A percentile compares a stretch with the other conserved stretches of the same genome.
Conservation (phyloP, 805 yeast species). For the Suhomyces sp. region DNA sequence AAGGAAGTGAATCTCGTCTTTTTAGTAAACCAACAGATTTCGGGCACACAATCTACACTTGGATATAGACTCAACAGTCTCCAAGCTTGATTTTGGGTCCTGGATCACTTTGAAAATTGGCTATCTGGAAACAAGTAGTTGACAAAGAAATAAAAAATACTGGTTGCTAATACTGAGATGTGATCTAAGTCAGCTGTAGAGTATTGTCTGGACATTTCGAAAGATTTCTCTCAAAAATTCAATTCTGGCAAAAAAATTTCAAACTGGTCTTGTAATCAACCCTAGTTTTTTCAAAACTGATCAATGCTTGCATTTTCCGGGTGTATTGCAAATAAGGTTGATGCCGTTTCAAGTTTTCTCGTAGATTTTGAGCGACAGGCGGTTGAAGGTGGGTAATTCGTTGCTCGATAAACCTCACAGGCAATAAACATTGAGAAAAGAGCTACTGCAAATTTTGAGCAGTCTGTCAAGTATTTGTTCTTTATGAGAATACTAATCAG, state of each 20-base stretch:
- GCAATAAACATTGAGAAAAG: not conserved
- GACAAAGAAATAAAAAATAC: slow-evolving; percentile 4
- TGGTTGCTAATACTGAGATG: not conserved
- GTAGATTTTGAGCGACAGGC: not conserved
- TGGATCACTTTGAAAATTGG: slow-evolving; percentile 3
- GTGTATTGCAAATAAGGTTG: slow-evolving; percentile 8
- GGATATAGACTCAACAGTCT: not conserved
- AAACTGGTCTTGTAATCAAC: slow-evolving; percentile 8
- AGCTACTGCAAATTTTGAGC: not conserved
- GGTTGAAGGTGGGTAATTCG: not conserved
- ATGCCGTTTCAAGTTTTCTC: slow-evolving; percentile 3
- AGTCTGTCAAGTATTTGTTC: not conserved
- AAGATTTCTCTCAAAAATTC: not conserved
- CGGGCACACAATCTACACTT: not conserved
- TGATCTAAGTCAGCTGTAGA: not conserved
- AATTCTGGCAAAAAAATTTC: slow-evolving; percentile 5
- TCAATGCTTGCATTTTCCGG: slow-evolving; percentile 2
- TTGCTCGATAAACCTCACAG: not conserved
- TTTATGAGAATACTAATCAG: not conserved
- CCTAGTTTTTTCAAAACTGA: slow-evolving; percentile 4
- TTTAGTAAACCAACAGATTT: slow-evolving; percentile 2
- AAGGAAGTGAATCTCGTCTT: slow-evolving; percentile 10
- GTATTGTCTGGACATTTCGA: not conserved
- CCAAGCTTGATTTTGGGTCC: not conserved
- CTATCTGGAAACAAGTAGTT: slow-evolving; percentile 6